Evolutionary conservation across 306 rosid species (phyloP).

Genomic region (Echinosophora koreensis): DNA sequence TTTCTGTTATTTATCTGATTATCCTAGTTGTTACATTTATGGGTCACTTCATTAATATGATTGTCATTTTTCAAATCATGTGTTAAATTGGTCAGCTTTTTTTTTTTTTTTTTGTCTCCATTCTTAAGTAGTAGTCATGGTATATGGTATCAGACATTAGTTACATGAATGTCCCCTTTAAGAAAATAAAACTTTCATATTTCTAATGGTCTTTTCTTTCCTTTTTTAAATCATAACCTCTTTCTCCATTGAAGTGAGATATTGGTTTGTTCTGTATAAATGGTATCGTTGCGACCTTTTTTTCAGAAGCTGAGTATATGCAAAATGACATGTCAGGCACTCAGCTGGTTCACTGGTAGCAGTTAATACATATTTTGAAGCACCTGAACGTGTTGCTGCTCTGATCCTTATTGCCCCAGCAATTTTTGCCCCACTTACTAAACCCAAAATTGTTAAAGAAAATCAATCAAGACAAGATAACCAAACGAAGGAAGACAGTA

Average conservation of each 20-base stretch:
- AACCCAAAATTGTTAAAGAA: constrained; percentile 51
- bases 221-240: not conserved
- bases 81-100: constrained; percentile 30
- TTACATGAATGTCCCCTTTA: constrained; percentile 1
- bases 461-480: constrained; percentile 48
- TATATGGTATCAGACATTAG: constrained; percentile 13
- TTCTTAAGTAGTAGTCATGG: constrained; percentile 17
- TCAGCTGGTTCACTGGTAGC: constrained; percentile 93
- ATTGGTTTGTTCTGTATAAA: constrained; percentile 12
- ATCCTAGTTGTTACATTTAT: constrained; percentile 18
- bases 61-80: constrained; percentile 25
- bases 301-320: constrained; percentile 38
- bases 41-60: constrained; percentile 9
- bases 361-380: constrained; percentile 82
- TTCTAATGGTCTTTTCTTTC: constrained; percentile 5
- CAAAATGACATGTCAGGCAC: constrained; percentile 70
- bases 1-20: not conserved
- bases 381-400: constrained; percentile 91
- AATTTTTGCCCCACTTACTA: constrained; percentile 70
- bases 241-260: constrained; percentile 18
- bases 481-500: constrained; percentile 54
- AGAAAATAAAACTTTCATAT: constrained; percentile 23
- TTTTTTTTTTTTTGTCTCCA: not conserved
- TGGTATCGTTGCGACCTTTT: not conserved
- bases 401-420: constrained; percentile 90